These are phyloP conservation scores for Boletus pseudopeckii DNA, from an alignment of 768 basidiomycete genomes.

Conservation along the genomic window DNA sequence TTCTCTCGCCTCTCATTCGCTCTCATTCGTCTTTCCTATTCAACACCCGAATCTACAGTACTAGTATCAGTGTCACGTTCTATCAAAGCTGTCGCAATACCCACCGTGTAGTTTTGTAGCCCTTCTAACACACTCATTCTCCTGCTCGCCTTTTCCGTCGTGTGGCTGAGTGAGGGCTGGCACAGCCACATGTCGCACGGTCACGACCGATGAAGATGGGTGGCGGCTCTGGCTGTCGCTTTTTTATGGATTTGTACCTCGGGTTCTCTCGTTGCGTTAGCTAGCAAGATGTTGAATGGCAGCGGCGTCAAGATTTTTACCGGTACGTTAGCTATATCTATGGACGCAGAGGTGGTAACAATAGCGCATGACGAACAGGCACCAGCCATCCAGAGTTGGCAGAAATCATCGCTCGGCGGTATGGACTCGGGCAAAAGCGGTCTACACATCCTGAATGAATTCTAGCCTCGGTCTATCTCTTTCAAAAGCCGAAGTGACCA, in stretches of 20 bases:
- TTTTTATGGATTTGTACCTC: slow-evolving; percentile 13
- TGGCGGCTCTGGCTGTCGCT: slow-evolving; percentile 11
- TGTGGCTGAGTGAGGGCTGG: neutral
- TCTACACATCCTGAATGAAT: slow-evolving; percentile 23
- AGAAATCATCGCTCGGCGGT: slow-evolving; percentile 91
- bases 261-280: slow-evolving; percentile 10
- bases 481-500: slow-evolving; percentile 82
- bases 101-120: slow-evolving; percentile 36
- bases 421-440: slow-evolving; percentile 18
- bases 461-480: slow-evolving; percentile 85
- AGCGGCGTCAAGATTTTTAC: slow-evolving; percentile 58
- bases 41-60: slow-evolving; percentile 26
- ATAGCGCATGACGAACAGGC: slow-evolving; percentile 44
- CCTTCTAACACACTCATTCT: slow-evolving; percentile 2
- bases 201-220: slow-evolving; percentile 10
- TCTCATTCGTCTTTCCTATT: slow-evolving; percentile 12
- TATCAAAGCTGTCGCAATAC: slow-evolving; percentile 32
- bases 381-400: slow-evolving; percentile 96
- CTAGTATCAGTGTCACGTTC: slow-evolving; percentile 30
- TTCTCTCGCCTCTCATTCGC: slow-evolving; percentile 18
- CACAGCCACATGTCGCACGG: slow-evolving; percentile 21
- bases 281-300: slow-evolving; percentile 47
- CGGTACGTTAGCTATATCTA: slow-evolving; percentile 36
- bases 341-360: neutral
- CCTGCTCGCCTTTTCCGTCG: neutral